phyloP scores from a whole-genome alignment of 192 early-diverging fungal species.

The Gaertneriomyces sp. region DNA sequence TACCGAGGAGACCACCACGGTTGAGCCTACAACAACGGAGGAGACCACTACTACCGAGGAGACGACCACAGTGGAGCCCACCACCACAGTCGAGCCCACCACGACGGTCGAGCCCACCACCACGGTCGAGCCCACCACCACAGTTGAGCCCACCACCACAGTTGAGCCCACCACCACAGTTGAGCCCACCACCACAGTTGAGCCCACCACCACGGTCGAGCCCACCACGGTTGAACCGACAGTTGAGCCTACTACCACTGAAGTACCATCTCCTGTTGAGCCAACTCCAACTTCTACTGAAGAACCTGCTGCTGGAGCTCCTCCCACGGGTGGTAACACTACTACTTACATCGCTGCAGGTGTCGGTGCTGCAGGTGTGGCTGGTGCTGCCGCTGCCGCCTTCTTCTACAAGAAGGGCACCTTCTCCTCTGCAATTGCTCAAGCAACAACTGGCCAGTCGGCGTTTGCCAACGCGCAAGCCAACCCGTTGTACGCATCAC shows the following conservation, averaged over 20 bases:
- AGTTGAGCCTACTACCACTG: not conserved
- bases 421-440: constrained; percentile 1
- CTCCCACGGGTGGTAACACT: not conserved
- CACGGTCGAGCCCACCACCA: not conserved
- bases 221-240: not conserved
- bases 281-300: not conserved
- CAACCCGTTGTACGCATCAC: constrained; percentile 25
- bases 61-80: not conserved
- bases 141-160: constrained; percentile 3
- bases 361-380: constrained; percentile 12
- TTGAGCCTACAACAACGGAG: constrained; percentile 12
- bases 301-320: not conserved
- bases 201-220: not conserved
- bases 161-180: constrained; percentile 9
- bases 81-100: not conserved
- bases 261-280: not conserved
- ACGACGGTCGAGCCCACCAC: not conserved
- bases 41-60: constrained; percentile 3
- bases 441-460: constrained; percentile 1
- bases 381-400: constrained; percentile 16
- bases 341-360: constrained; percentile 6
- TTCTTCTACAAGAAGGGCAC: constrained; percentile 23
- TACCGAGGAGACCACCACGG: constrained; percentile 6
- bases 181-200: constrained; percentile 15
- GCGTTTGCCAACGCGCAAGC: constrained; percentile 18